Base-by-base conservation (phyloP, 2,329 filamentous ascomycete genomes). In the Pseudocercospora macadamiae region DNA sequence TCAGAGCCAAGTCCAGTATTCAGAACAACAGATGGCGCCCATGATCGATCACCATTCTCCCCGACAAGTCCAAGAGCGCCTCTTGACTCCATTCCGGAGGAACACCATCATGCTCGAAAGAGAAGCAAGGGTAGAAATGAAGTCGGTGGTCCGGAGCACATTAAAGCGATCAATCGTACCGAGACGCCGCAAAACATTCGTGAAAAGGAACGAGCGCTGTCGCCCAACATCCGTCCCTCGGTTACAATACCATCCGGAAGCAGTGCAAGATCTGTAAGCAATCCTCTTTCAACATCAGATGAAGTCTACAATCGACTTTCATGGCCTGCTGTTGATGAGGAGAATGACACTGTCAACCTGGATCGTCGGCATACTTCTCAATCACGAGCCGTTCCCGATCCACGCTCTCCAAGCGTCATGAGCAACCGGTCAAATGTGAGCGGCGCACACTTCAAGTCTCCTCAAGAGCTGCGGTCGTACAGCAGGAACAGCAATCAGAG, bases 401-500 rank as follows among this genome's bases (percentile, higher is more conserved):
- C 68, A 18, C 72, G 73, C 16, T 75, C 77, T 7, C 71, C 76
- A 36, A 80, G 77, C 55, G 75, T 71, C 3, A 65, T 76, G 47
- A 82, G 79, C 71, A 76, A 78, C 55, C 73, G 72, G 4, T 81
- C 80, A 2, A 68, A 69, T 21, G 70, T 70, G 51, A 79, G 77
- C 45, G 73, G 75, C 36, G 69, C 70, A 36, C 73, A 74, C 53
- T 63, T 77, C 56, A 72, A 73, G 62, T 74, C 75, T 61, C 74
- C 79, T 36, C 74, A 79, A 56, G 74, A 79, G 42, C 65, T 80
- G 59, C 82, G 87, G 71, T 84, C 89, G 74, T 83, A 88, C 65
- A 90, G 87, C 73, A 74, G 81, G 62, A 71, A 78, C 64, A 86
- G 81, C 74, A 79, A 82, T 60, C 42, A 47, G 21, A 47, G 42